Evolutionary conservation across 2,329 filamentous ascomycete species (phyloP), one percentile per base, ranked within the genome.

Genomic region (Epichloe coenophiala): DNA sequence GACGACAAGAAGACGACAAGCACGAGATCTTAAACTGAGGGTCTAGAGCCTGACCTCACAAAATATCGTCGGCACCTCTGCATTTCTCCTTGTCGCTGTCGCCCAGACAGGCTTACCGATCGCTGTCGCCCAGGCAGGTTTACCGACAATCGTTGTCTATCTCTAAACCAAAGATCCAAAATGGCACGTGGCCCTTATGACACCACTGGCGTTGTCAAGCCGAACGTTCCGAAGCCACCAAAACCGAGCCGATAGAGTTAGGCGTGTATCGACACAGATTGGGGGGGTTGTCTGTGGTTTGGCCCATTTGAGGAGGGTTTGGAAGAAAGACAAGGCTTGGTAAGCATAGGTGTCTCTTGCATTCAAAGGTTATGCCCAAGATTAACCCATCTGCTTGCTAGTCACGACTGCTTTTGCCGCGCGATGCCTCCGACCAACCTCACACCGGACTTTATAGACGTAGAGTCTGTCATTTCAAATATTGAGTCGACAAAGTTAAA

Each of bases 101-200:
- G 15, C n/a, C n/a, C 21, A 15, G 15, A 6, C 19, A 15, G 12
- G 19, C 3, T 21, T 21, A 21, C 19, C 19, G 19, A 21, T 42
- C 42, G 27, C 35, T 42, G 17, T 27, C 36, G 15, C 12, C n/a
- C 21, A 21, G 13, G 11, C 17, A 15, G 12, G 6, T 27, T 36
- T 49, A 15, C 33, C 17, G 17, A 43, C 11, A 42, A 37, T 6
- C 12, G n/a, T 9, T 31, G n/a, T 38, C 42, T 17, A 31, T 31
- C 4, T 19, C 13, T 2, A 47, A 42, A 37, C 19, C 15, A 37
- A 46, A 13, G 3, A 13, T 37, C 35, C 42, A 51, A 47, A 41
- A 68, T 68, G 65, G 55, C 62, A 38, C 63, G 65, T 44, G 65
- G 65, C 48, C 65, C 65, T 2, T 68, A 68, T 52, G 65, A 68